Evolutionary conservation across 495 filamentous ascomycete genomes (phyloP), one percentile per base, ranked within the genome.

Genomic region (Penicillium angulare): DNA sequence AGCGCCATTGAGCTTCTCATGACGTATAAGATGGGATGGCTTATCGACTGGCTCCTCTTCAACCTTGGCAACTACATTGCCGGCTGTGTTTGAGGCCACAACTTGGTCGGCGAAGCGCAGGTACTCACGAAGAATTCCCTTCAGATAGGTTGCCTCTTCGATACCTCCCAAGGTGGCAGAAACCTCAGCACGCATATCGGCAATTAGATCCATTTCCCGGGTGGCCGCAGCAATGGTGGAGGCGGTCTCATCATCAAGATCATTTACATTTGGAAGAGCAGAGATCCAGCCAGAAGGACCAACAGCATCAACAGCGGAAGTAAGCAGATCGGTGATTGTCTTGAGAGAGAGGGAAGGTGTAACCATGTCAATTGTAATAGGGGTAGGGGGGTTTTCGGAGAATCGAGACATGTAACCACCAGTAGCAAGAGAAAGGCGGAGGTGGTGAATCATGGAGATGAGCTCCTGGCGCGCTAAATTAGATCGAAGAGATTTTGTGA

Each of bases 201-300:
- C 62, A 38, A 92, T 81, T 8, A 79, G 68, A 20, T 76, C 72
- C 43, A 88, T 77, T 56, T 86, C 82, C 24, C 58, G 62, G 36
- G 83, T 80, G 3, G 76, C 71, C 17, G 82, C 67, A 21, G 78
- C 71, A 17, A 76, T 74, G 5, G 72, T 68, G n/a, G 77, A 55
- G 34, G 76, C 66, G 4, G 76, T 66, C 23, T 79, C 76, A 36
- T 50, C 48, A 23, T 54, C 56, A 20, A 63, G 52, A 23, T 63
- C 55, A 29, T 52, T 50, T 7, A 49, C 49, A 7, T 50, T 34
- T 3, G 62, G 59, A 13, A 65, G 47, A 29, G 82, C 83, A 6
- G 83, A 72, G 43, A 96, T 81, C 88, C 88, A 97, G 23, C 89
- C 89, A 10, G 80, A 85, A 15, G 87, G 77, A 8, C 90, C 90